Evolutionary conservation across 257 asterid genomes (phyloP).

Genomic region (Lavandula angustifolia): DNA sequence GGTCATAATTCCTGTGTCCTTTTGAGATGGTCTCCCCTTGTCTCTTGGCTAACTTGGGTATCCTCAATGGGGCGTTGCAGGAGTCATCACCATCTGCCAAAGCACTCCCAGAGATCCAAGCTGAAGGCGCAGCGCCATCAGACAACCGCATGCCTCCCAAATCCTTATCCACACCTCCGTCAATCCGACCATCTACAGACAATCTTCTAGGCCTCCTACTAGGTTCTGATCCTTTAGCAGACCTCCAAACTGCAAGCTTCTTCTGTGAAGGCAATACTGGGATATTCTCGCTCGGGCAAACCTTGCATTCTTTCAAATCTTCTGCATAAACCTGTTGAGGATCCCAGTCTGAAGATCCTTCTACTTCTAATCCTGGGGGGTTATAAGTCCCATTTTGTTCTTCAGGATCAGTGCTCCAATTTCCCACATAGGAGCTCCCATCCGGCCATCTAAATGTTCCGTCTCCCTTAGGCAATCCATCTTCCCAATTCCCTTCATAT

Average conservation of each 20-base stretch:
- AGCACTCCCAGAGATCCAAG: constrained; percentile 34
- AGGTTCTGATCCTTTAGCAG: constrained; percentile 43
- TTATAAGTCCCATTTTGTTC: constrained; percentile 74
- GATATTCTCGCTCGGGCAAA: constrained; percentile 62
- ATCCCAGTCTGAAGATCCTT: constrained; percentile 73
- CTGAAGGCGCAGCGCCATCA: constrained; percentile 59
- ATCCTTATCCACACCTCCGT: constrained; percentile 57
- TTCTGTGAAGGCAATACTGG: constrained; percentile 83
- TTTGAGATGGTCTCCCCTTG: constrained; percentile 69
- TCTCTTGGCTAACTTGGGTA: constrained; percentile 61
- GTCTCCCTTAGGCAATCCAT: constrained; percentile 70
- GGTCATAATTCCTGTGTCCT: constrained; percentile 71
- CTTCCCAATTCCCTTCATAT: constrained; percentile 82
- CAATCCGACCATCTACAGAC: constrained; percentile 83
- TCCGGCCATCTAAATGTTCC: constrained; percentile 67
- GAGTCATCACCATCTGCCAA: constrained; percentile 36
- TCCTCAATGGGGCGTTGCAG: constrained; percentile 38
- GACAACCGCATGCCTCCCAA: constrained; percentile 57
- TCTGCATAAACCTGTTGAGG: constrained; percentile 60
- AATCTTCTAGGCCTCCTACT: constrained; percentile 52
- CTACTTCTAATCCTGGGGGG: constrained; percentile 56
- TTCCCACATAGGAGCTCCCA: constrained; percentile 75
- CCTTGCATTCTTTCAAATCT: constrained; percentile 60
- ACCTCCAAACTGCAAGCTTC: constrained; percentile 72
- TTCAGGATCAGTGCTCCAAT: constrained; percentile 70